These are phyloP conservation scores for Gnetum montanum DNA, from an alignment of 75 land plant species.

Conservation along the genomic window DNA sequence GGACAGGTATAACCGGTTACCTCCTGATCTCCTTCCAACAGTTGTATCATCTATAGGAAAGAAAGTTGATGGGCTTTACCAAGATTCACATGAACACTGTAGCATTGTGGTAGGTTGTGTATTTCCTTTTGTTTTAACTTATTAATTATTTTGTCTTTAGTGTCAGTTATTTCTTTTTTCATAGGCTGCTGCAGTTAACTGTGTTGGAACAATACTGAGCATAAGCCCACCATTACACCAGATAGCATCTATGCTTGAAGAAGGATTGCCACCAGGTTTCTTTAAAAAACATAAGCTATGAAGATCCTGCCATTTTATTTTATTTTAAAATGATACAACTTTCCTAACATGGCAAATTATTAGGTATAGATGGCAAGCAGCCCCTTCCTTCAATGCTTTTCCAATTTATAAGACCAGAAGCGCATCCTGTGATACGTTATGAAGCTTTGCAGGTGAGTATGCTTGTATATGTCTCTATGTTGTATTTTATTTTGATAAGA, in stretches of 20 bases:
- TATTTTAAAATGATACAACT: too few relatives aligned
- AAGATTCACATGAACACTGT: constrained; percentile 35
- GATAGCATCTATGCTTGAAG: constrained; percentile 51
- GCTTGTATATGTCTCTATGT: not conserved
- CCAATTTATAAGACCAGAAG: constrained; percentile 15
- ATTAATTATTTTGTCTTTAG: too few relatives aligned
- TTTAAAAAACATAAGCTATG: not conserved
- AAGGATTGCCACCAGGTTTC: constrained; percentile 38
- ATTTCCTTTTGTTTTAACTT: not conserved
- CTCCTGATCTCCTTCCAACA: constrained; percentile 55
- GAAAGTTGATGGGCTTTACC: constrained; percentile 32
- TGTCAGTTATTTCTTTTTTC: not conserved
- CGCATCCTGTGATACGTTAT: constrained; percentile 23
- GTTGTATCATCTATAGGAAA: constrained; percentile 41
- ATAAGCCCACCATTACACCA: constrained; percentile 53
- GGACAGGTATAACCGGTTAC: constrained; percentile 84
- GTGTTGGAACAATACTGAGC: constrained; percentile 61
- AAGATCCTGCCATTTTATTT: not conserved
- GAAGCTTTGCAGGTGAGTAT: constrained; percentile 66
- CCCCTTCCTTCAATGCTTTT: constrained; percentile 25
- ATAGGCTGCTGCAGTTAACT: constrained; percentile 62
- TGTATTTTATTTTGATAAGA: too few relatives aligned
- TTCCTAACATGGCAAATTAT: not conserved
- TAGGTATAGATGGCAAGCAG: constrained; percentile 8
- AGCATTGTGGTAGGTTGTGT: constrained; percentile 40